Evolutionary conservation across 805 yeast genomes (phyloP), one percentile per base, ranked within the genome.

Genomic region (Tanozyma kutaoensis): DNA sequence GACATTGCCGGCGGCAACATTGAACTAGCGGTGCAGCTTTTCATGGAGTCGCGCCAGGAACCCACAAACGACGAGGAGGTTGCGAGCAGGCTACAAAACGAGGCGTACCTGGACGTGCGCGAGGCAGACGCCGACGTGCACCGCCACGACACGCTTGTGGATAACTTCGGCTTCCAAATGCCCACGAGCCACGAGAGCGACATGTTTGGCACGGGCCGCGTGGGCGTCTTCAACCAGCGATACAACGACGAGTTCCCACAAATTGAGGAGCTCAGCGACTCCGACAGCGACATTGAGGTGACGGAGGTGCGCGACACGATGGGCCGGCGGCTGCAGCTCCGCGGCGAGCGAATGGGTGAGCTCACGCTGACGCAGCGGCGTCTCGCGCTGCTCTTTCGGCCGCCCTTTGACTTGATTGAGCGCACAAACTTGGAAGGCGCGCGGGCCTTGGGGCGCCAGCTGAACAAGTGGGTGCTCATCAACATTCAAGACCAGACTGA

Each of bases 381-480:
- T 27, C 57, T 91, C 25, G 96, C 95, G 4, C 66, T 66, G 34
- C 58, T 91, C 16, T 91, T 88, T 51, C 64, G 88, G 34, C 97
- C 98, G 0, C 99, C 99, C 0, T 88, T 82, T 56, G 96, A 88
- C 39, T 55, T 91, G 19, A 84, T 91, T 43, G 62, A 74, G 13
- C 72, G 66, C 37, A 36, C 72, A 12, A 70, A 69, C 28, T 48
- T 91, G n/a, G 91, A 81, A 22, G 57, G 61, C 5, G 97, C 97
- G 2, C 80, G 75, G 38, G 36, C 42, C 2, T 60, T 63, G 34
- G 96, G 93, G 2, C 65, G 76, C 31, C 52, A 50, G 18, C 63
- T 59, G 32, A 58, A 69, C 28, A 81, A 76, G 50, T 86, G 96
- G 95, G 65, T 91, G 6, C 54, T 91, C 40, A 66, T 91, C 14